A percentile compares a stretch with the other conserved stretches of the same genome.
Evolutionary conservation across 2,329 filamentous ascomycete genomes (phyloP).

Genomic region (Colletotrichum sp.): DNA sequence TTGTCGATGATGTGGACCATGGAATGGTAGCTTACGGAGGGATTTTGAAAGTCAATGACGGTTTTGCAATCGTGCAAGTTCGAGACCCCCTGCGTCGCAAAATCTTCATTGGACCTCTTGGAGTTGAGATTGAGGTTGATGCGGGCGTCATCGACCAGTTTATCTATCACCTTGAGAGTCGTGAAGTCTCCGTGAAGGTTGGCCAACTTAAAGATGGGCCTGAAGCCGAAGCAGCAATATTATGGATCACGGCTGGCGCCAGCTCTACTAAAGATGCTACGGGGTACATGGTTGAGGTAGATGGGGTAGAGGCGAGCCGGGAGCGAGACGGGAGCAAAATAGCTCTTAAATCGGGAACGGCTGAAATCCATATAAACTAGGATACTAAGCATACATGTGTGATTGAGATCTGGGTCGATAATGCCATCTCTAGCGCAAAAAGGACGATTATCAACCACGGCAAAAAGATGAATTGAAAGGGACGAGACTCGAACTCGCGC

Average conservation of each 20-base stretch:
- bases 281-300: neutral
- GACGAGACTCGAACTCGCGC: neutral
- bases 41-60: slow-evolving; percentile 28
- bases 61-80: slow-evolving; percentile 38
- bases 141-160: slow-evolving; percentile 46
- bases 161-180: slow-evolving; percentile 25
- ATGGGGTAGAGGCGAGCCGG: neutral
- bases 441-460: rapidly evolving
- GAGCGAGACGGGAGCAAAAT: neutral
- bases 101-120: slow-evolving; percentile 53
- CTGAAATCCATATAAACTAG: neutral
- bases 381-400: no score
- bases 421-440: neutral
- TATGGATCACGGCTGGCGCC: neutral
- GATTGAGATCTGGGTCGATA: neutral
- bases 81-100: slow-evolving; percentile 49
- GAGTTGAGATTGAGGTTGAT: slow-evolving; percentile 38
- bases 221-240: neutral
- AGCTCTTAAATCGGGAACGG: rapidly evolving
- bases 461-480: neutral
- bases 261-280: neutral
- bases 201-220: rapidly evolving
- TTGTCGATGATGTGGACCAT: slow-evolving; percentile 46
- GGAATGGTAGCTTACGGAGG: slow-evolving; percentile 56
- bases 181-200: rapidly evolving